Conservation (phyloP, 2,329 filamentous ascomycete species). For the Neofusicoccum laricinum region DNA sequence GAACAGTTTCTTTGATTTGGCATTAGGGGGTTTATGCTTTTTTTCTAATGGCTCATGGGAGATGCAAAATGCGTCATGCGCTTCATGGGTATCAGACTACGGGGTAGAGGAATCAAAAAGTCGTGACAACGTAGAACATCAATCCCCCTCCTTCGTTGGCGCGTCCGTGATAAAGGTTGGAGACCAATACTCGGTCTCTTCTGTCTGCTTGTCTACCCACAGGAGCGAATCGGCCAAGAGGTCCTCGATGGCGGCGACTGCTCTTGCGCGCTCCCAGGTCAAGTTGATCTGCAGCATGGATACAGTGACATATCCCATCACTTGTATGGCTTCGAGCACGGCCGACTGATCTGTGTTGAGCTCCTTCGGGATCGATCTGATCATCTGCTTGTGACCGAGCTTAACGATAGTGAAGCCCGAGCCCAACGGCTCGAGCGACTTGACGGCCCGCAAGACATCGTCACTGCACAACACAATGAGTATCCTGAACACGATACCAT, state of each 20-base stretch:
- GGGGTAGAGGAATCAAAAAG: conserved; percentile 12
- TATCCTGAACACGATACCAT: not conserved
- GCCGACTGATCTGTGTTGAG: conserved; percentile 91
- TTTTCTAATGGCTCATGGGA: conserved; percentile 17
- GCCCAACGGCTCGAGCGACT: conserved; percentile 80
- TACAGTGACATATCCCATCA: conserved; percentile 85
- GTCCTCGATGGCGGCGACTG: conserved; percentile 88
- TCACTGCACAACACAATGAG: conserved; percentile 54
- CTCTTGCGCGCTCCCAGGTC: conserved; percentile 77
- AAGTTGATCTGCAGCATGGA: conserved; percentile 87
- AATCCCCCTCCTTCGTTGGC: conserved; percentile 6
- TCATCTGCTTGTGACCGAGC: conserved; percentile 81
- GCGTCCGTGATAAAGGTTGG: conserved; percentile 63
- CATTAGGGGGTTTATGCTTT: conserved; percentile 10
- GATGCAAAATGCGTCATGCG: conserved; percentile 16
- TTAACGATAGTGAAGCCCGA: conserved; percentile 81
- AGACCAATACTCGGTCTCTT: conserved; percentile 93
- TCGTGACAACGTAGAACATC: not conserved
- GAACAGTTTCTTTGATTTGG: conserved; percentile 10
- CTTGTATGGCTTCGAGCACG: conserved; percentile 85
- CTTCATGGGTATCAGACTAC: conserved; percentile 14
- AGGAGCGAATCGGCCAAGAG: conserved; percentile 84
- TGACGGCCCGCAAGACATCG: conserved; percentile 85
- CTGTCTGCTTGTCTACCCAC: conserved; percentile 85
- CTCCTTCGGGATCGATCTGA: conserved; percentile 90